Evolutionary conservation across 768 basidiomycete genomes (phyloP), one percentile per base, ranked within the genome.

Genomic region (Lactarius sanguifluus): DNA sequence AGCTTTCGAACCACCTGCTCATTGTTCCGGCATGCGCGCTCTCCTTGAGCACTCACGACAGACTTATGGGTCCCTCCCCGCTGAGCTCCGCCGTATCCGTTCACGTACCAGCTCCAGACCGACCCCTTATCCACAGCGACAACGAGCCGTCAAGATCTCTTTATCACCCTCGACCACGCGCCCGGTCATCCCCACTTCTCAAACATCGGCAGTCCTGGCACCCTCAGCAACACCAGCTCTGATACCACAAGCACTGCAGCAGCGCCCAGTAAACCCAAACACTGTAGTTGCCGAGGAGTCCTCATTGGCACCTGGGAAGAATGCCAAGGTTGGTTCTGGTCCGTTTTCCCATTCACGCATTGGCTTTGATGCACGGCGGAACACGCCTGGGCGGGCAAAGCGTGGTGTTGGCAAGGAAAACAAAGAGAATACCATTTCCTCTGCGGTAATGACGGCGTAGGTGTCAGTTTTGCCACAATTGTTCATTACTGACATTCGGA

Each of bases 31-130:
- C 9, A 92, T 92, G 87, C 83, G 84, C 69, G 90, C 89, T 0
- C 77, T 93, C 63, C 78, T 92, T 1, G 83, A 90, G 61, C 85
- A 91, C 59, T 92, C 90, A 1, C 78, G 90, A 41, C 81, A 89
- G 75, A 89, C 79, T 61, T 92, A 84, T 60, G 84, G 86, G 0
- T 88, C 89, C 6, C 83, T 92, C n/a, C 86, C 91, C 0, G 86
- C 85, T 0, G 89, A 91, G 59, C 80, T 91, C 23, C 84, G 86
- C 7, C 81, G 82, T 30, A 85, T 80, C 59, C 86, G 88, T 20
- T 89, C 88, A 1, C 82, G 90, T 16, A 90, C 86, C 0, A 81
- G 83, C 34, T 92, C 91, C 32, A 81, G 91, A 20, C 79, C 89
- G 0, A 89, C 89, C 5, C 91, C 91, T 0, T 92, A 93, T 67